phyloP scores from a whole-genome alignment of 306 rosid genomes.

The Dryas octopetala region DNA sequence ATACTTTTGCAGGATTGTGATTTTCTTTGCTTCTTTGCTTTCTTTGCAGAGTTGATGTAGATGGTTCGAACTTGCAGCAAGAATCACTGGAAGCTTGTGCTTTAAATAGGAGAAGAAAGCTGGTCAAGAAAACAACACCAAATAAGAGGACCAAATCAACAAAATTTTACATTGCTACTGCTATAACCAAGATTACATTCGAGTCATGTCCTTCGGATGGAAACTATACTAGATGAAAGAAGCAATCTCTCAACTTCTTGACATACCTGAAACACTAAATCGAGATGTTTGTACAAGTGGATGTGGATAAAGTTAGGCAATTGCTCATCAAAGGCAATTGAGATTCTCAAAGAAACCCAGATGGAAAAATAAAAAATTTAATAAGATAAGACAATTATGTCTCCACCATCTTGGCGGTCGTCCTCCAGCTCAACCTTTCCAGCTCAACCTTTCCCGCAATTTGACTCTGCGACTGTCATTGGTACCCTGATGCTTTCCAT shows the following conservation, averaged over 20 bases:
- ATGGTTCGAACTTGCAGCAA: neutral
- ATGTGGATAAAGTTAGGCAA: neutral
- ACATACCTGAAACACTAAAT: conserved; percentile 1
- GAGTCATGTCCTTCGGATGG: neutral
- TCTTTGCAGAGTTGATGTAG: neutral
- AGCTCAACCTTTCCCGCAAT: neutral
- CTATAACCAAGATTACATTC: conserved; percentile 1
- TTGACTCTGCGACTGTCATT: neutral
- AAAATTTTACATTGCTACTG: conserved; percentile 5
- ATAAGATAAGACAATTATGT: neutral
- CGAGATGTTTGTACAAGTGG: neutral
- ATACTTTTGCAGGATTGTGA: neutral
- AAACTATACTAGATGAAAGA: conserved; percentile 4
- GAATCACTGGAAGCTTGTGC: neutral
- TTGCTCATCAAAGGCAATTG: neutral
- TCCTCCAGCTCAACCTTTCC: neutral
- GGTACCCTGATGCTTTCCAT: neutral
- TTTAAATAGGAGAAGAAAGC: neutral
- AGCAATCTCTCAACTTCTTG: neutral
- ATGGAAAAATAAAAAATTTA: neutral
- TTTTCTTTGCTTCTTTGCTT: neutral
- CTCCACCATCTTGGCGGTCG: neutral
- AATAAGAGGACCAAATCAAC: neutral
- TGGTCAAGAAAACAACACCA: neutral
- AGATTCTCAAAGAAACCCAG: conserved; percentile 8